Evolutionary conservation across 164 flowering plant species (phyloP).

Genomic region (Akebia trifoliata): DNA sequence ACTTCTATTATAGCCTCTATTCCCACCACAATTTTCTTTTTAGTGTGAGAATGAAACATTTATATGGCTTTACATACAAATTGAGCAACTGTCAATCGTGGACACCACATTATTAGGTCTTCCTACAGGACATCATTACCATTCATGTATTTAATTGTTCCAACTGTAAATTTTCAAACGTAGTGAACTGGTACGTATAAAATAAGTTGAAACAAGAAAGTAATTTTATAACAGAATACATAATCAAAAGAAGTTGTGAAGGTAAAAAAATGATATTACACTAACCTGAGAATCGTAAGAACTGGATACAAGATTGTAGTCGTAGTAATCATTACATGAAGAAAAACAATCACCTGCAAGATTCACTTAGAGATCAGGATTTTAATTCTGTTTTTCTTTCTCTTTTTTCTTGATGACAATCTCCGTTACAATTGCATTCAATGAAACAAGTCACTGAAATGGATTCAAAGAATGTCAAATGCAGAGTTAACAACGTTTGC

Average conservation of each 20-base stretch:
- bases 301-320: conserved; percentile 26
- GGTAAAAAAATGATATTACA: neutral
- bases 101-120: too few species aligned
- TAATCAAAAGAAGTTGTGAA: neutral
- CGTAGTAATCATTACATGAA: conserved; percentile 23
- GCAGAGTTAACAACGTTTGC: neutral
- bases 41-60: too few species aligned
- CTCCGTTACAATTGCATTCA: neutral
- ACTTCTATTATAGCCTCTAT: too few species aligned
- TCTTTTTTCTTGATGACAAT: neutral
- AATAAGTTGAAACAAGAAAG: neutral
- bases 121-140: neutral
- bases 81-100: too few species aligned
- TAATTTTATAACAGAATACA: neutral
- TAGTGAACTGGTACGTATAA: neutral
- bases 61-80: too few species aligned
- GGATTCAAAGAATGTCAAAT: neutral
- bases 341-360: conserved; percentile 27
- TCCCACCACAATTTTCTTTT: too few species aligned
- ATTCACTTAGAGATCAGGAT: neutral
- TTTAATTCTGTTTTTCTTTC: neutral
- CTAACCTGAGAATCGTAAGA: conserved; percentile 30
- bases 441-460: neutral
- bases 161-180: neutral
- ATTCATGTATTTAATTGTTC: neutral